Base-by-base conservation (phyloP, 805 yeast genomes). In the Kodamaea jinghongensis region DNA sequence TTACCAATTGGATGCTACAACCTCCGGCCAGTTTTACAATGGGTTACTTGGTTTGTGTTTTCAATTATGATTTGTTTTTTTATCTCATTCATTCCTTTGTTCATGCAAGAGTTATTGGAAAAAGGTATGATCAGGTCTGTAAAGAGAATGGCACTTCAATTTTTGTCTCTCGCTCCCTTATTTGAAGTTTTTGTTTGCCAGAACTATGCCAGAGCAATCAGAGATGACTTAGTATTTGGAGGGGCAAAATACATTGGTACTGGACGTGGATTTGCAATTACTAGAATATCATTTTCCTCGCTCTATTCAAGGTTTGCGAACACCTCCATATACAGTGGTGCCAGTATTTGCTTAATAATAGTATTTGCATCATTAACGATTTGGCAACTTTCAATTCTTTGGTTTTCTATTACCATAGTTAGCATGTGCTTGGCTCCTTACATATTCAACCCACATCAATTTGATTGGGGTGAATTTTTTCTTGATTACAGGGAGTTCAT, bases 151-250 rank as follows among this genome's bases (percentile, higher is more conserved):
- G 57, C 76, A n/a, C 78, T 76, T 58, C 98, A 91, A 54, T 71
- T 91, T 41, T 56, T 78, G 23, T 89, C 96, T 0, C 61, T 90
- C 43, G 85, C 97, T 2, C 97, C 97, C 2, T 64, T 90, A 39
- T 91, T 91, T 63, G 98, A 91, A 59, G 97, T 91, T 5, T 89
- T 91, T 64, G 96, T 87, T 6, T 88, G 97, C 59, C 96, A 90
- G 61, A 83, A 90, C 6, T 91, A 91, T 58, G 86, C 97, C 3
- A 78, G 79, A 51, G 76, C 96, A 0, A 67, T 91, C 50, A 64
- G 78, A 34, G 77, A 78, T 36, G 93, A 90, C 60, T 70, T 91
- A 36, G 74, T 89, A 1, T 83, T 85, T 64, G 98, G 98, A 3
- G 96, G 96, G 34, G 98, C 98, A 1, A 75, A 80, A 39, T 91